Conservation (phyloP, 768 basidiomycete species). For the Russula earlei region DNA sequence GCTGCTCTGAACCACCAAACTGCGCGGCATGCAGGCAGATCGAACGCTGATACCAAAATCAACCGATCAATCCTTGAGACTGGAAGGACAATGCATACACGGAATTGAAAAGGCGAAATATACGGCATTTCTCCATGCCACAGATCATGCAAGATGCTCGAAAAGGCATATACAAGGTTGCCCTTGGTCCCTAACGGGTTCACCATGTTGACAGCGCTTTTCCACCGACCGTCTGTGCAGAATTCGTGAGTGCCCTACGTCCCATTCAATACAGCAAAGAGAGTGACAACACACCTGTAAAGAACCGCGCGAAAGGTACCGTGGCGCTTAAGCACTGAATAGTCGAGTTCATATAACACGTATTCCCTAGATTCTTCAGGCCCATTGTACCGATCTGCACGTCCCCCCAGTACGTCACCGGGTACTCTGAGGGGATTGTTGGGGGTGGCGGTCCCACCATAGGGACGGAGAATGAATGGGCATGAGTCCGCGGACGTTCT, state of each 20-base stretch:
- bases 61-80: constrained; percentile 9
- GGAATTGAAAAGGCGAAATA: constrained; percentile 71
- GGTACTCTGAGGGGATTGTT: constrained; percentile 65
- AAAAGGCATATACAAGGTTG: constrained; percentile 69
- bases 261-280: background rate
- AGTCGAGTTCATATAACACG: constrained; percentile 99
- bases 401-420: constrained; percentile 79
- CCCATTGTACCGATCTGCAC: constrained; percentile 72
- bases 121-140: constrained; percentile 83
- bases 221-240: constrained; percentile 65
- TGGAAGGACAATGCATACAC: constrained; percentile 38
- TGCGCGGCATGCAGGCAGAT: constrained; percentile 54
- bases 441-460: constrained; percentile 46
- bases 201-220: constrained; percentile 68
- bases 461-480: constrained; percentile 30
- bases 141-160: constrained; percentile 73
- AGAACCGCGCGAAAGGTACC: constrained; percentile 86
- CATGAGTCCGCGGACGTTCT: constrained; percentile 50
- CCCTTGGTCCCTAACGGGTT: constrained; percentile 90
- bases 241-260: background rate
- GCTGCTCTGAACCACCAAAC: constrained; percentile 83
- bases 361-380: constrained; percentile 91
- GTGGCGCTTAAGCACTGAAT: constrained; percentile 95
- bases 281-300: constrained; percentile 51
- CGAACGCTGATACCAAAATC: constrained; percentile 37